Evolutionary conservation across 495 filamentous ascomycete genomes (phyloP), one percentile per base, ranked within the genome.

Genomic region (Friedmanniomyces simplex): DNA sequence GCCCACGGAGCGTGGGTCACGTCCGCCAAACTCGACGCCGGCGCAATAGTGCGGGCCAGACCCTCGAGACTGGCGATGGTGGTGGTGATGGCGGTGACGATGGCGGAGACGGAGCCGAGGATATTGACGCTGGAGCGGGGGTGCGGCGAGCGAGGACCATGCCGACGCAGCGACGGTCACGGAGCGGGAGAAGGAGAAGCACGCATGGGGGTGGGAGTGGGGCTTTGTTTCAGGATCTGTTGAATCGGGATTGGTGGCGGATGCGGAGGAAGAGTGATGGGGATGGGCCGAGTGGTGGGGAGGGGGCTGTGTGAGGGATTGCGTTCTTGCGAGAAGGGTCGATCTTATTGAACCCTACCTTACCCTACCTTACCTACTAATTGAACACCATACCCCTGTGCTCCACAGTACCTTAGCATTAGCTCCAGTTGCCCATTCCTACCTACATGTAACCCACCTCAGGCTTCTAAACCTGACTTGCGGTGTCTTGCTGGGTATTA

Each of bases 241-340:
- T 61, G 26, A 61, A 34, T 42, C 55, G 20, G 45, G 61, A 64
- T 13, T 64, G 61, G 61, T 64, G 61, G 61, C 46, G 61, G 42
- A 36, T 14, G 39, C 52, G 28, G 50, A 14, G 61, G 52, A 60
- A 59, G 52, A 28, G 43, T 11, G 53, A 52, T n/a, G 54, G 47
- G 6, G 52, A 46, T 12, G 22, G 18, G 0, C 25, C 34, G 30
- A 32, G 34, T 26, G 50, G 36, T 30, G 56, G 28, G 11, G 55
- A 49, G 26, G 46, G 22, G 4, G 45, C 28, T 8, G 39, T 43
- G 39, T 43, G 54, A 16, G 6, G 48, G 13, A 43, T 5, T 16
- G 39, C 14, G 18, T 6, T 20, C 39, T 43, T 43, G 4, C 39
- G 39, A 43, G 39, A 20, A 16, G 14, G 39, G 28, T 32, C 28